A percentile compares a stretch with the other conserved stretches of the same genome.
Conservation (phyloP, 495 filamentous ascomycete species). For the Hypoxylon perforatum region DNA sequence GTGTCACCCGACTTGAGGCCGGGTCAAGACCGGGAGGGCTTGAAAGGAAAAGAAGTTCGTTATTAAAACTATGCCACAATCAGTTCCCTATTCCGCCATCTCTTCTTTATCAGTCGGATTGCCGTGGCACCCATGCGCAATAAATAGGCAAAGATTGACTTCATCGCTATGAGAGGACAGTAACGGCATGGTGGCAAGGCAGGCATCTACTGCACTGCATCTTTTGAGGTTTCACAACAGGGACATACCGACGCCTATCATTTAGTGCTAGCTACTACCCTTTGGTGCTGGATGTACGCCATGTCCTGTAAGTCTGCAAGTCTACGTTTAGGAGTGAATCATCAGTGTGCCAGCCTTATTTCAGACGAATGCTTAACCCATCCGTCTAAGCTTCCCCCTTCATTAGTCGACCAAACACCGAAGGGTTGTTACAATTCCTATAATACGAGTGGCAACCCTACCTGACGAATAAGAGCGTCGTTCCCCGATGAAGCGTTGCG, state of each 20-base stretch:
- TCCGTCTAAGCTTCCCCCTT: background rate
- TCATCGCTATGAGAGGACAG: background rate
- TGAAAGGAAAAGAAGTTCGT: slow-evolving; percentile 12
- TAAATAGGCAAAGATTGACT: background rate
- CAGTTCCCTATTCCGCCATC: slow-evolving; percentile 5
- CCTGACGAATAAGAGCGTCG: background rate
- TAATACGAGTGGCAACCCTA: background rate
- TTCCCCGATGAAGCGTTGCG: background rate
- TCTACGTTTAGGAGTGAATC: background rate
- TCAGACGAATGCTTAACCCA: background rate
- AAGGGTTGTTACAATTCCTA: background rate
- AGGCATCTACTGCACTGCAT: background rate
- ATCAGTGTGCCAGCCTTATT: background rate
- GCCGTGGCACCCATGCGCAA: background rate
- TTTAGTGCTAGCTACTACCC: too few species aligned
- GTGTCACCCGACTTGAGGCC: slow-evolving; percentile 33
- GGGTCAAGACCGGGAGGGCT: slow-evolving; percentile 5
- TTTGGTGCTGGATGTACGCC: too few species aligned
- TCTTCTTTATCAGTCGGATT: slow-evolving; percentile 6
- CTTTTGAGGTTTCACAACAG: too few species aligned
- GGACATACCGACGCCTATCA: too few species aligned
- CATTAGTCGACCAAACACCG: background rate
- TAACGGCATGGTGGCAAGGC: slow-evolving; percentile 10
- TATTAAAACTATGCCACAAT: slow-evolving; percentile 1
- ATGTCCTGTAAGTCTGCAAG: background rate